phyloP scores from a whole-genome alignment of 2,329 filamentous ascomycete species.

The Fusarium citri region DNA sequence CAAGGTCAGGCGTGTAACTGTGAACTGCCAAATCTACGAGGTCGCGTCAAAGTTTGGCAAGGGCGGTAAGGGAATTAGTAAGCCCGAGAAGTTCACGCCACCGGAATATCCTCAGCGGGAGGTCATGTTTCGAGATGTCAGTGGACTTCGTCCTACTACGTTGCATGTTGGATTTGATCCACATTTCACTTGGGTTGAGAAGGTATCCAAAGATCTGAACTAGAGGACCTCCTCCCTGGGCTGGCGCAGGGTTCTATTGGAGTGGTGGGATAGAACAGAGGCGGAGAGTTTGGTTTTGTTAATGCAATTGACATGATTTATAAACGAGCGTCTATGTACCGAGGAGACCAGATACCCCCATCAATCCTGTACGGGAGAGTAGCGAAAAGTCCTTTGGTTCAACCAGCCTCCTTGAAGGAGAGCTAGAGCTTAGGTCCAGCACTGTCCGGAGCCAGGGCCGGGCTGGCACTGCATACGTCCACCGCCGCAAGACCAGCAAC shows the following conservation, averaged over 20 bases:
- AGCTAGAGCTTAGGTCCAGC: neutral
- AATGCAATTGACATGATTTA: neutral
- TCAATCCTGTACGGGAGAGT: neutral
- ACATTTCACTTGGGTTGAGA: neutral
- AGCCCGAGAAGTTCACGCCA: neutral
- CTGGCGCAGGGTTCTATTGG: neutral
- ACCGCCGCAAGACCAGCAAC: slow-evolving; percentile 16
- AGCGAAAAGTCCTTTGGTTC: neutral
- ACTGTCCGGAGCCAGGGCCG: slow-evolving; percentile 7
- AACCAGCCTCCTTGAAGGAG: neutral
- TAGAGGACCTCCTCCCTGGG: neutral
- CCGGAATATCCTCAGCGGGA: neutral
- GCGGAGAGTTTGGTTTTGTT: neutral
- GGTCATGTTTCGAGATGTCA: neutral
- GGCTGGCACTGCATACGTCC: slow-evolving; percentile 16
- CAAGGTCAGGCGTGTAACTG: neutral
- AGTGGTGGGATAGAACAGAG: neutral
- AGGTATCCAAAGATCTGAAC: neutral
- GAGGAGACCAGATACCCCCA: neutral
- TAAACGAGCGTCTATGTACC: neutral
- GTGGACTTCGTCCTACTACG: fast-evolving
- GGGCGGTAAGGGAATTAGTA: neutral
- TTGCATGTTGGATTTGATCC: neutral
- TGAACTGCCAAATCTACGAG: neutral
- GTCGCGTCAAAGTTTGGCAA: neutral